Evolutionary conservation across 2,329 filamentous ascomycete species (phyloP).

Genomic region (Fusarium setosum): DNA sequence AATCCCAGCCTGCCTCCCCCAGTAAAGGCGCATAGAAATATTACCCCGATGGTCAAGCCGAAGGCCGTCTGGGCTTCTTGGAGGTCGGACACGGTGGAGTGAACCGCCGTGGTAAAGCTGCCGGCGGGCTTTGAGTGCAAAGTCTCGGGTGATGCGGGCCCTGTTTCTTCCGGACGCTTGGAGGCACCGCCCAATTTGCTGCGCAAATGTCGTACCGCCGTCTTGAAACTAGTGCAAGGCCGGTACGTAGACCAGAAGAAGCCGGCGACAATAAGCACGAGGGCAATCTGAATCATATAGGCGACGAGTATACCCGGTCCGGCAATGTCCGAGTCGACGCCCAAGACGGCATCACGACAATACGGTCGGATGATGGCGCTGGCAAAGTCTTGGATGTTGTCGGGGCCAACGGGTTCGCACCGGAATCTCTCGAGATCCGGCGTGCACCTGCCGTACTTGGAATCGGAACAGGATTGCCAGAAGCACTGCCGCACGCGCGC

Average conservation of each 20-base stretch:
- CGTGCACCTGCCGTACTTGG: slow-evolving; percentile 1
- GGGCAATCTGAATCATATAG: neutral
- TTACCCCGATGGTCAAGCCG: neutral
- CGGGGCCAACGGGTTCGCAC: neutral
- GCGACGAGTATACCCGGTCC: slow-evolving; percentile 6
- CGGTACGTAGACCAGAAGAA: neutral
- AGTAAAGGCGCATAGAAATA: neutral
- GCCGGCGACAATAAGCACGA: neutral
- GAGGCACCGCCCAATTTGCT: no score
- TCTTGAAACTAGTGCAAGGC: no score
- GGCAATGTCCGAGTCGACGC: slow-evolving; percentile 21
- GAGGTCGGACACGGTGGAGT: neutral
- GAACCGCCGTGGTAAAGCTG: neutral
- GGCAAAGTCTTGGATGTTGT: neutral
- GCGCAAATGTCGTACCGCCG: no score
- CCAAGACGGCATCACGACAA: neutral
- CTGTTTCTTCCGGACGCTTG: no score
- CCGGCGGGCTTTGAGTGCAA: neutral
- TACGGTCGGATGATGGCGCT: neutral
- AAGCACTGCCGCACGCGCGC: neutral
- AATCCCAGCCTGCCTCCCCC: neutral
- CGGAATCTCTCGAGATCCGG: neutral
- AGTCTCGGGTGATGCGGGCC: no score
- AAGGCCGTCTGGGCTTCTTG: neutral
- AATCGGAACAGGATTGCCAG: slow-evolving; percentile 12